Conservation (phyloP, 169 alveolate genomes). For the Cryptosporidium ubiquitum region DNA sequence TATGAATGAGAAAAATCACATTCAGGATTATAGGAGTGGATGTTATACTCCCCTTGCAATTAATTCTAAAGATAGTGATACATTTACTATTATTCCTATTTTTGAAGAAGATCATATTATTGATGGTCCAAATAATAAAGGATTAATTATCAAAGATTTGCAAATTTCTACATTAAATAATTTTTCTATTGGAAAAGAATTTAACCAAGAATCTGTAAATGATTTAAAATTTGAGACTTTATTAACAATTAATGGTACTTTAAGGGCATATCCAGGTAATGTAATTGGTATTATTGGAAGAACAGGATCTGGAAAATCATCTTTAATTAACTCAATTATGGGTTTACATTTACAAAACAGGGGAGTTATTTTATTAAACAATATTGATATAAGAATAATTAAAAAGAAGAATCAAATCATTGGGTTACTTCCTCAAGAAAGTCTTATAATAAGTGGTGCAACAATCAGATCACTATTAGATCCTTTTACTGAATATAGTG, state of each 20-base stretch:
- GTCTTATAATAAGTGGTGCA: neutral
- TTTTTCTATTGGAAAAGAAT: neutral
- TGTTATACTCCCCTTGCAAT: neutral
- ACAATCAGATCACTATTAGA: slow-evolving; percentile 51
- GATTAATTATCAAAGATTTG: slow-evolving; percentile 27
- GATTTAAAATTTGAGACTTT: neutral
- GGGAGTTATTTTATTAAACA: slow-evolving; percentile 9
- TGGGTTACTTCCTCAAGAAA: slow-evolving; percentile 59
- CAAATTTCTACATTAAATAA: neutral
- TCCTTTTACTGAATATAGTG: slow-evolving; percentile 36
- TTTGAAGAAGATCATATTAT: neutral
- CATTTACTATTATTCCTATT: neutral
- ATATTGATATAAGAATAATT: neutral
- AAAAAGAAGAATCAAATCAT: neutral
- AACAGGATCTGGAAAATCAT: slow-evolving; percentile 92
- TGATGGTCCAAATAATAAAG: neutral
- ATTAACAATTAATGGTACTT: neutral
- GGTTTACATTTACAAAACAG: slow-evolving; percentile 69
- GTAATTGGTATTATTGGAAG: slow-evolving; percentile 88
- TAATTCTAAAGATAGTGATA: neutral
- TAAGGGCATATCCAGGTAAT: slow-evolving; percentile 75
- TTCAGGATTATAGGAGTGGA: neutral
- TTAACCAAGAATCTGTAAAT: neutral
- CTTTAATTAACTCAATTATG: slow-evolving; percentile 84
- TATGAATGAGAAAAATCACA: neutral